These are phyloP conservation scores for Starmerella etchellsii DNA, from an alignment of 805 yeast species.

Conservation along the genomic window DNA sequence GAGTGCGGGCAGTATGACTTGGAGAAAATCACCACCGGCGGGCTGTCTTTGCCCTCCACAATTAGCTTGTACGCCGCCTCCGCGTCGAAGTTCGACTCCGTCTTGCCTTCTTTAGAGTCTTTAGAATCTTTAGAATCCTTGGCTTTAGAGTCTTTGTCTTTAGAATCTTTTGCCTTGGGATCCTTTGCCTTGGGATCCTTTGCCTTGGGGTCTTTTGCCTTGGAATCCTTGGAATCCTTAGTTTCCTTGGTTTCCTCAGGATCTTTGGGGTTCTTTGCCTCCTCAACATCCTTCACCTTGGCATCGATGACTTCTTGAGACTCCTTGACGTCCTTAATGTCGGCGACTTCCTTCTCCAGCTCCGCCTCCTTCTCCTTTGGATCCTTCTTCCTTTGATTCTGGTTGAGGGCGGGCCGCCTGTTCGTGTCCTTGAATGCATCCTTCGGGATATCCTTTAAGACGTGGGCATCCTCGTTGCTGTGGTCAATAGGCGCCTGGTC, in stretches of 20 bases:
- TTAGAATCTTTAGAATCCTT: neutral
- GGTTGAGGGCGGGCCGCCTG: neutral
- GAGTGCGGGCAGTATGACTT: conserved; percentile 63
- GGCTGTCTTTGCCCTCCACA: conserved; percentile 1
- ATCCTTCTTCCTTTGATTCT: neutral
- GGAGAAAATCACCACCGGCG: conserved; percentile 36
- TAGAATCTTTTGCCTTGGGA: neutral
- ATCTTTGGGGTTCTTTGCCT: neutral
- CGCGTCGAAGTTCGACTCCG: conserved; percentile 11
- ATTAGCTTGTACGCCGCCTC: conserved; percentile 3
- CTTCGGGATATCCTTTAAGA: no score
- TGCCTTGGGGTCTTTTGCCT: neutral
- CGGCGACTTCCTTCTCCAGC: neutral
- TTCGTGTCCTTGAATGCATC: neutral
- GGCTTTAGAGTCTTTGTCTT: neutral
- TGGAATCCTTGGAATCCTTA: neutral
- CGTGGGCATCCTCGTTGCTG: neutral
- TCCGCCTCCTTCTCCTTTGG: neutral
- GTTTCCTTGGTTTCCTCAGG: neutral
- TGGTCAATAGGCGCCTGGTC: neutral
- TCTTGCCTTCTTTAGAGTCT: neutral
- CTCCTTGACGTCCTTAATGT: neutral
- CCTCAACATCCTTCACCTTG: neutral
- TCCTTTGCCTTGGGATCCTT: neutral
- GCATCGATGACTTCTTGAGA: neutral